Percentiles rank a stretch among this genome's conserved stretches.
Evolutionary conservation across 768 basidiomycete genomes (phyloP).

Genomic region (Dioszegia crocea): DNA sequence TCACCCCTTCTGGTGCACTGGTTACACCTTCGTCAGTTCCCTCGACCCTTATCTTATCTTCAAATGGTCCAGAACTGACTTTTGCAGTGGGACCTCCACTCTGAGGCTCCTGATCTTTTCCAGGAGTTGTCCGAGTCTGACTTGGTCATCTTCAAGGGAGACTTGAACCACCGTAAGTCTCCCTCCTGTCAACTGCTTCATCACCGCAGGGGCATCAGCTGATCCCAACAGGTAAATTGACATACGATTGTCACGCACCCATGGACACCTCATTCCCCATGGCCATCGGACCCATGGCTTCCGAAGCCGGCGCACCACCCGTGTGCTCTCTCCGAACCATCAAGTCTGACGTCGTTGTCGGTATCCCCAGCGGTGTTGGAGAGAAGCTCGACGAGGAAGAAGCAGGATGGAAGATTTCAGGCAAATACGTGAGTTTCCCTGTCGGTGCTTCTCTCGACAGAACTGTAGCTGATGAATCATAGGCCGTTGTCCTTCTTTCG

Average conservation of each 20-base stretch:
- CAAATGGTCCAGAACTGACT: neutral
- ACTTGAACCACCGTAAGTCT: constrained; percentile 86
- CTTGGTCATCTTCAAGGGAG: constrained; percentile 89
- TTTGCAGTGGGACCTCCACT: constrained; percentile 43
- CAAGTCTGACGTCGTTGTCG: constrained; percentile 91
- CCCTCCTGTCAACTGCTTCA: too few relatives aligned
- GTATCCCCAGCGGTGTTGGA: constrained; percentile 55
- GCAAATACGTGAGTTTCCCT: constrained; percentile 79
- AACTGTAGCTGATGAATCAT: constrained; percentile 3
- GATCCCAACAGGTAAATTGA: constrained; percentile 30
- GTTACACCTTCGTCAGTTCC: constrained; percentile 67
- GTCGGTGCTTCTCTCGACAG: too few relatives aligned
- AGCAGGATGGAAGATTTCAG: constrained; percentile 94
- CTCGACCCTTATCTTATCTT: neutral
- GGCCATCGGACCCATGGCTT: constrained; percentile 90
- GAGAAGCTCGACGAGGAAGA: constrained; percentile 78
- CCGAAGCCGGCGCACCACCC: constrained; percentile 77
- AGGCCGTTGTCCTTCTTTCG: constrained; percentile 77
- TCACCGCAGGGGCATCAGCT: neutral
- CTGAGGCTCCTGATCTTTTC: constrained; percentile 60
- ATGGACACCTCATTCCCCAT: constrained; percentile 74
- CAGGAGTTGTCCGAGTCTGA: constrained; percentile 83
- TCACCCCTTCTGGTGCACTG: constrained; percentile 62
- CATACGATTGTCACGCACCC: constrained; percentile 52
- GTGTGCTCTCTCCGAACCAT: constrained; percentile 83